Percentiles rank a stretch among this genome's conserved stretches.
phyloP scores from a whole-genome alignment of 129 eudicot genomes.

The Flaveria sonorensis region DNA sequence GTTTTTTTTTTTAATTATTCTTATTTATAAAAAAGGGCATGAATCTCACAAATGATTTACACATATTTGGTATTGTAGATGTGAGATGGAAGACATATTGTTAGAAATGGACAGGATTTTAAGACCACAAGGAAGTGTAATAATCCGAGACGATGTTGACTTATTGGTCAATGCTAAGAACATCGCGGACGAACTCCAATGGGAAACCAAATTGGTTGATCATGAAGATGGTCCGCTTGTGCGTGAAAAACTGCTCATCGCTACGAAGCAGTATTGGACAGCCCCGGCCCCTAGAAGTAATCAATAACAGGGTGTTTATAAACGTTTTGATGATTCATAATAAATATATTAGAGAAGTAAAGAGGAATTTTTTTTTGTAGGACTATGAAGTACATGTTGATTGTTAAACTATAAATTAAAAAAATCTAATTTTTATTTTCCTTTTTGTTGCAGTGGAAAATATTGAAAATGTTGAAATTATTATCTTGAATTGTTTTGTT shows the following conservation, averaged over 20 bases:
- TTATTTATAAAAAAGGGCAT: background rate
- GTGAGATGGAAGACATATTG: slow-evolving; percentile 71
- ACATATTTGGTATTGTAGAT: slow-evolving; percentile 42
- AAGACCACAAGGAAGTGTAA: slow-evolving; percentile 83
- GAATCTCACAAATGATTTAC: background rate
- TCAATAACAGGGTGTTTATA: slow-evolving; percentile 1
- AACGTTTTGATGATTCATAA: background rate
- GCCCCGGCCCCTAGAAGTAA: slow-evolving; percentile 42
- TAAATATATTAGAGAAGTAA: slow-evolving; percentile 15
- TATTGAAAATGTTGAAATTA: background rate
- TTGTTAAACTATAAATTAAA: background rate
- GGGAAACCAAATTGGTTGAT: slow-evolving; percentile 73
- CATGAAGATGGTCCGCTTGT: slow-evolving; percentile 71
- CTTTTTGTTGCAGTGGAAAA: background rate
- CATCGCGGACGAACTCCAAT: slow-evolving; percentile 56
- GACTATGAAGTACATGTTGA: slow-evolving; percentile 10
- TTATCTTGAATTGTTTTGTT: background rate
- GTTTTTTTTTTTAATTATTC: background rate
- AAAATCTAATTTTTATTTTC: background rate
- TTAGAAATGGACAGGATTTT: slow-evolving; percentile 82
- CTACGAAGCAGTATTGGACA: slow-evolving; percentile 78
- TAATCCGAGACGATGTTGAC: slow-evolving; percentile 82
- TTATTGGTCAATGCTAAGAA: slow-evolving; percentile 59
- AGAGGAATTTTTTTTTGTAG: slow-evolving; percentile 9
- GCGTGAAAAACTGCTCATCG: slow-evolving; percentile 72